A percentile compares a stretch with the other conserved stretches of the same genome.
These are phyloP conservation scores for Floccularia luteovirens DNA, from an alignment of 768 basidiomycete genomes.

Conservation along the genomic window DNA sequence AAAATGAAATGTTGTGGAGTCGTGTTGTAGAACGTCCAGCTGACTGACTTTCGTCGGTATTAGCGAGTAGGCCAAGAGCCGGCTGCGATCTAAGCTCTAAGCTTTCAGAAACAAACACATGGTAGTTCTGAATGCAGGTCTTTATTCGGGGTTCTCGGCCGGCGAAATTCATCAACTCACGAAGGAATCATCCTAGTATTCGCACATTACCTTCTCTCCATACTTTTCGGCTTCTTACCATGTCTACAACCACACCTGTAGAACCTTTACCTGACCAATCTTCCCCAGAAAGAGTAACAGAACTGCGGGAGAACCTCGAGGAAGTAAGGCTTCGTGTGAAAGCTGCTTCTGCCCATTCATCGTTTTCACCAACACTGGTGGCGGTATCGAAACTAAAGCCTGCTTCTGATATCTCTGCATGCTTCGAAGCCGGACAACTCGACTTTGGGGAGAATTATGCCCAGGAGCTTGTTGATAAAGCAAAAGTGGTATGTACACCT, in stretches of 20 bases:
- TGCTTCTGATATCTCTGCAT: constrained; percentile 75
- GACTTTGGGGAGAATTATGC: constrained; percentile 99
- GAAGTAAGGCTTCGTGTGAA: constrained; percentile 46
- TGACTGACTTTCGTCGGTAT: too few relatives aligned
- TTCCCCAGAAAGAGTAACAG: constrained; percentile 35
- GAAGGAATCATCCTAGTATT: too few relatives aligned
- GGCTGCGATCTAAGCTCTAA: too few relatives aligned
- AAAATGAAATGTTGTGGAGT: too few relatives aligned
- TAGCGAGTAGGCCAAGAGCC: too few relatives aligned
- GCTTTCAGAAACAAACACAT: constrained; percentile 1
- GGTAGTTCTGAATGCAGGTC: constrained; percentile 1
- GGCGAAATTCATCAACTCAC: too few relatives aligned
- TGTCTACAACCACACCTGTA: constrained; percentile 4
- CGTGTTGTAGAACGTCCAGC: too few relatives aligned
- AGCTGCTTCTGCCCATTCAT: constrained; percentile 15
- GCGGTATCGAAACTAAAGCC: constrained; percentile 96
- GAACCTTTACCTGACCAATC: too few relatives aligned
- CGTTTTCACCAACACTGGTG: constrained; percentile 39
- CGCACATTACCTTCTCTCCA: too few relatives aligned
- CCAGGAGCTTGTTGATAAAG: constrained; percentile 87
- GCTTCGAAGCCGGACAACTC: constrained; percentile 72
- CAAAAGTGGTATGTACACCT: constrained; percentile 44
- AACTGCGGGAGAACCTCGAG: constrained; percentile 44
- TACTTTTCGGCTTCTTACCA: background rate
- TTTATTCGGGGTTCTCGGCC: too few relatives aligned